These are phyloP conservation scores for Botryotinia globosa DNA, from an alignment of 2,329 filamentous ascomycete genomes.

Conservation along the genomic window DNA sequence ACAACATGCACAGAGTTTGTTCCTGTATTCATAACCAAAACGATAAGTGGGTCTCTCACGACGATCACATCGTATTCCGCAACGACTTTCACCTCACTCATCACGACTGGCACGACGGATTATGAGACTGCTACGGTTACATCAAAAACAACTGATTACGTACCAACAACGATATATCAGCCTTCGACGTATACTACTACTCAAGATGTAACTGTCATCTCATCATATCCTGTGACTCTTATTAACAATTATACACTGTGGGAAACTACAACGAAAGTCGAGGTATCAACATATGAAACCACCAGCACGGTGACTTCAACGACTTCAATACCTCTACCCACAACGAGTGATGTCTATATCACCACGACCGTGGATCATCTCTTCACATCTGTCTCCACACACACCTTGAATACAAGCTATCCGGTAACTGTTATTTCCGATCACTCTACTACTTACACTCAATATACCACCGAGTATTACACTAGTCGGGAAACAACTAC, in stretches of 20 bases:
- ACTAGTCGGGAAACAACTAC: constrained; percentile 9
- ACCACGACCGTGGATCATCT: not conserved
- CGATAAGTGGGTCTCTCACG: constrained; percentile 1
- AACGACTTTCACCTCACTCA: constrained; percentile 17
- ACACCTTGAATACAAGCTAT: constrained; percentile 3
- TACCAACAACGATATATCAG: constrained; percentile 6
- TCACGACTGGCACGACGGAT: constrained; percentile 7
- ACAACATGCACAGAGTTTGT: constrained; percentile 5
- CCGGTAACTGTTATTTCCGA: constrained; percentile 6
- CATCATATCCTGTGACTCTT: constrained; percentile 22
- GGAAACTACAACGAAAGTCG: not conserved
- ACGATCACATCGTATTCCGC: constrained; percentile 22
- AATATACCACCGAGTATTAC: constrained; percentile 3
- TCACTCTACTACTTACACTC: constrained; percentile 11
- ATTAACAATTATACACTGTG: constrained; percentile 15
- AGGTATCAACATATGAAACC: constrained; percentile 9
- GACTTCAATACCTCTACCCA: not conserved
- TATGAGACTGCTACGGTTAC: constrained; percentile 11
- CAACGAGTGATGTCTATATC: constrained; percentile 9
- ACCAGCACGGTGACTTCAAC: constrained; percentile 7
- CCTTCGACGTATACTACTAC: constrained; percentile 10
- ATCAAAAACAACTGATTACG: constrained; percentile 3
- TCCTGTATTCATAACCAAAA: constrained; percentile 10
- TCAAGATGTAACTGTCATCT: not conserved
- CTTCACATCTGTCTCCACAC: constrained; percentile 3